Evolutionary conservation across 2,329 filamentous ascomycete genomes (phyloP), one percentile per base, ranked within the genome.

Genomic region (Cercospora sesami): DNA sequence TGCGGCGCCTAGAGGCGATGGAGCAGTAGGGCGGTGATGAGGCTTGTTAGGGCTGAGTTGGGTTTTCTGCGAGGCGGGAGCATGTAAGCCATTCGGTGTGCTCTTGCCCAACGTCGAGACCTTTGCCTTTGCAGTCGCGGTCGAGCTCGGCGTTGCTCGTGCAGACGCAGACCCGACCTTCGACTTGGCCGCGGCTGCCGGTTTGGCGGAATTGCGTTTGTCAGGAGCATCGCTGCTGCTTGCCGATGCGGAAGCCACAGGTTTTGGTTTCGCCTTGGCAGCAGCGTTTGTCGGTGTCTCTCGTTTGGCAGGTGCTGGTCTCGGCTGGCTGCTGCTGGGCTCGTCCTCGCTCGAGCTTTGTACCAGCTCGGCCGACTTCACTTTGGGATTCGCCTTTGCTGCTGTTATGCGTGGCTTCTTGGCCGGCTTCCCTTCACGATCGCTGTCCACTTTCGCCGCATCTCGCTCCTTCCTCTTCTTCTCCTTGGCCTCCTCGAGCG

Each of bases 1-100:
- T 2, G 87, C 88, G 6, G 86, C 86, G 9, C 85, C 86, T 10
- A 89, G 83, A 12, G 86, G 87, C 16, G 87, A 89, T 2, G 86
- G 86, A 63, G 89, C 89, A 74, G 84, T 85, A 1, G 87, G 86
- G 51, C 86, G 87, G 68, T 81, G 87, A 79, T 80, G 60, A 73
- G 78, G 61, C 75, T 76, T 75, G 73, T 76, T 70, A 75, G 81
- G 66, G 76, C 81, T 78, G 39, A 79, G 75, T 51, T 78, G 76
- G 59, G 73, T 74, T 68, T 73, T 72, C 69, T 75, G 70, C 21
- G 74, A 71, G 36, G 68, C 67, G 28, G 71, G 68, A 7, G 75
- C 73, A 18, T 73, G 68, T n/a, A 75, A 67, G 5, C 70, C 65
- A 30, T 73, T 67, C 48, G 75, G 75, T 14, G 74, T 78, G 68